Base-by-base conservation (phyloP, 495 filamentous ascomycete genomes). In the Talaromyces trachyspermus region DNA sequence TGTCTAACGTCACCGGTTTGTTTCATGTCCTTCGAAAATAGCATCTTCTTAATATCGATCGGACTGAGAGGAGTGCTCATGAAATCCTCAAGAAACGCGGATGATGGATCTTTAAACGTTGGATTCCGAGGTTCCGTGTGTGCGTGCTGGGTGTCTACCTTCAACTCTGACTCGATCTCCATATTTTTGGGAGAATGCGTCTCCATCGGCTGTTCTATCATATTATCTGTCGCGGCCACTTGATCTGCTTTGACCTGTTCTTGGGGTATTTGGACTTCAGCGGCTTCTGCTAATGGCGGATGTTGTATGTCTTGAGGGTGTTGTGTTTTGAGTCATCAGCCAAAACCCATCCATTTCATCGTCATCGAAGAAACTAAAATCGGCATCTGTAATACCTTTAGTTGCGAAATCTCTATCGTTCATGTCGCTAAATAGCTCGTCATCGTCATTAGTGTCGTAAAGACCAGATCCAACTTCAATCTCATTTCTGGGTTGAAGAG, bases 341-440 rank as follows among this genome's bases (percentile, higher is more conserved):
- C 20, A 43, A 51, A 65, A 59, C n/a, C 44, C 62, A 7, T 66
- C 69, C 17, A 74, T 59, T 39, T 65, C 72, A 4, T 73, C 75
- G 35, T 83, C 78, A 57, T 95, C 88, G 48, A 95, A 95, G 57
- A 94, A 95, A 62, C 78, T 91, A 63, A 95, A 95, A 58, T 95
- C 89, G 2, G 81, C 70, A 55, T 95, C 89, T 2, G 87, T 90
- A 15, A 95, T 79, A n/a, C 83, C 86, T 53, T 80, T 84, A 17
- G 82, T 74, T 17, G 80, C 87, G 62, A 94, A 95, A 48, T 90
- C 77, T 59, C 85, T 83, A 23, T 79, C 84, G 30, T 79, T 79
- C 24, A 85, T 70, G 43, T 87, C 84, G 7, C 77, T 83, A 54
- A 84, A 88, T 2, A 88, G 64, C 52, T 86, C 81, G 24, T 84